Base-by-base conservation (phyloP, 2,329 filamentous ascomycete genomes). In the Clonostachys chloroleuca region DNA sequence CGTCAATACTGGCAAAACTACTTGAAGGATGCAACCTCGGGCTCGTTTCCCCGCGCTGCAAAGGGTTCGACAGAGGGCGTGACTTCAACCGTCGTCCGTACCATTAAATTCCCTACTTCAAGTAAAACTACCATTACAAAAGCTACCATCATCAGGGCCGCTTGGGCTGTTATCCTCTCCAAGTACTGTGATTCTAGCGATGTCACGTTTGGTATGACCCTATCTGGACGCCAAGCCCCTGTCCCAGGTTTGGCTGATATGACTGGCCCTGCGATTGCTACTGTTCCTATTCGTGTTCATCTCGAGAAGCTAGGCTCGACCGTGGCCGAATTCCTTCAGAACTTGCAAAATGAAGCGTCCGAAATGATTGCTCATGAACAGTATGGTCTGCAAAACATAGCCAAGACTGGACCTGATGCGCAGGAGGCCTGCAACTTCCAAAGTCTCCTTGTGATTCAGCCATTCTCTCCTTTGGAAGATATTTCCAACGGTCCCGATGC, bases 361-460 rank as follows among this genome's bases (percentile, higher is more conserved):
- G 42, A 46, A 12, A 52, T 54, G 45, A 48, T 53, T 17, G 43
- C 48, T 1, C 49, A 45, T 34, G 51, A 56, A 40, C 53, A 56
- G 14, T 49, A 34, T 13, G 56, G 56, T 14, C 50, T 59, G 14
- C 55, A 54, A 30, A 50, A 51, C 34, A 56, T 59, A 18, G 36
- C 43, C 12, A 50, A 48, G 41, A 36, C 54, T 6, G 49, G 44
- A 39, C 18, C 45, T 5, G 46, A 36, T 9, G 47, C 47, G 5
- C 43, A 44, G 16, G 47, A 46, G 9, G 52, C 52, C 12, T 53
- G 52, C 35, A 47, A 54, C 7, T 55, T 57, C 33, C 46, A 43
- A 14, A 53, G 46, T 33, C 36, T 55, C 18, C 43, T 58, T 14
- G 54, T 56, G 9, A 33, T 51, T 8, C 50, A 51, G 41, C 47